phyloP scores from a whole-genome alignment of 2,329 filamentous ascomycete genomes.

The Ascochyta pisi region DNA sequence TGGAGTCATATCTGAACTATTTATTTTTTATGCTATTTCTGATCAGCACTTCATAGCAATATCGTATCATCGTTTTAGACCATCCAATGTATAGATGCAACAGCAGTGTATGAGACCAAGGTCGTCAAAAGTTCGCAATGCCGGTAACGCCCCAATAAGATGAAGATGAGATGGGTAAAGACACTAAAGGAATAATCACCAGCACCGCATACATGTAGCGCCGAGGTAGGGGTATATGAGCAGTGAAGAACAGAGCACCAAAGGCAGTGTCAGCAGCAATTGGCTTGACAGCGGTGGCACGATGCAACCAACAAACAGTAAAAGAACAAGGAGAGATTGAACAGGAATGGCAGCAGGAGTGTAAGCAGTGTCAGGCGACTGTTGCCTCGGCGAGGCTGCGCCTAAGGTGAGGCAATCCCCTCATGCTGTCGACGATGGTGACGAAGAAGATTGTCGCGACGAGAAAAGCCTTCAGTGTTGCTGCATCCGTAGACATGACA shows the following conservation, averaged over 20 bases:
- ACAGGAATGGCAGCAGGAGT: neutral
- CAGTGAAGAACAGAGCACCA: neutral
- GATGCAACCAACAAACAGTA: neutral
- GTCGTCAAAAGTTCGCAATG: slow-evolving; percentile 1
- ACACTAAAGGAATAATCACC: slow-evolving; percentile 3
- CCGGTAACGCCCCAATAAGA: neutral
- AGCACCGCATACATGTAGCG: neutral
- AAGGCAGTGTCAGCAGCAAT: neutral
- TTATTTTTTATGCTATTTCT: slow-evolving; percentile 4
- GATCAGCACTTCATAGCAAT: slow-evolving; percentile 5
- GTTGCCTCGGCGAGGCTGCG: neutral
- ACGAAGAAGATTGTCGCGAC: slow-evolving; percentile 45
- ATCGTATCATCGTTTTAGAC: neutral
- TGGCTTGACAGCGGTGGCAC: no score
- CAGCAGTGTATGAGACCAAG: slow-evolving; percentile 4
- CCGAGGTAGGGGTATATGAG: slow-evolving; percentile 11
- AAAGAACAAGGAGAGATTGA: neutral
- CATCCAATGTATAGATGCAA: neutral
- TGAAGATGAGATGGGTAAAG: neutral
- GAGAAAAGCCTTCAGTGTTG: slow-evolving; percentile 42
- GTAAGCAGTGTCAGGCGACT: neutral
- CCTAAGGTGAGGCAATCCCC: slow-evolving; percentile 6
- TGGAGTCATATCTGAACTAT: neutral
- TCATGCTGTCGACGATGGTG: slow-evolving; percentile 43
- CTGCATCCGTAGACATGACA: slow-evolving; percentile 38